phyloP scores from a whole-genome alignment of 2,329 filamentous ascomycete genomes.

The Fusarium sp. region DNA sequence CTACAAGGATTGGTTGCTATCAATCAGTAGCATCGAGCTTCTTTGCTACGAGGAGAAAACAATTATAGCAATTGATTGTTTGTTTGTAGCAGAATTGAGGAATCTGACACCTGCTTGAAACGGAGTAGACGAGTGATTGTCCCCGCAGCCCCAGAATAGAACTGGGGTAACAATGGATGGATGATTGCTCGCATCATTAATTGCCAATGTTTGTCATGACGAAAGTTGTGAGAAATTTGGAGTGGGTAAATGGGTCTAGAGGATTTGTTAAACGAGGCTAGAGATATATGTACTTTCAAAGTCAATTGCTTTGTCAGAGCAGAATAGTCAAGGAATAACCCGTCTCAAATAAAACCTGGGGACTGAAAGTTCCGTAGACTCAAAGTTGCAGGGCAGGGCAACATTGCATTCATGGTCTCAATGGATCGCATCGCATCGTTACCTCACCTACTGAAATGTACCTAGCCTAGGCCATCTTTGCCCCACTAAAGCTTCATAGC shows the following conservation, averaged over 20 bases:
- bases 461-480: slow-evolving; percentile 6
- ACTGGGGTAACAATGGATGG: slow-evolving; percentile 12
- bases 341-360: neutral
- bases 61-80: neutral
- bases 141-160: slow-evolving; percentile 35
- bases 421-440: slow-evolving; percentile 8
- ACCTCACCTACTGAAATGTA: slow-evolving; percentile 9
- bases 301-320: neutral
- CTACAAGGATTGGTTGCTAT: slow-evolving; percentile 20
- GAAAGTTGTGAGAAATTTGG: slow-evolving; percentile 6
- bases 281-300: neutral
- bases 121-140: slow-evolving; percentile 15
- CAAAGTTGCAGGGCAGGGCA: neutral
- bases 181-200: slow-evolving; percentile 25
- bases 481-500: slow-evolving; percentile 34
- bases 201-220: slow-evolving; percentile 11
- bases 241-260: neutral
- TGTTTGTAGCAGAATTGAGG: slow-evolving; percentile 9
- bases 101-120: slow-evolving; percentile 23
- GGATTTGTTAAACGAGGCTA: slow-evolving; percentile 3
- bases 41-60: neutral
- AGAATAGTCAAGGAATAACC: slow-evolving; percentile 3
- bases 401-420: slow-evolving; percentile 5
- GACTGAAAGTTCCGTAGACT: slow-evolving; percentile 2
- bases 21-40: slow-evolving; percentile 19